Base-by-base conservation (phyloP, 208 protist genomes). In the Leptomonas pyrrhocoris region DNA sequence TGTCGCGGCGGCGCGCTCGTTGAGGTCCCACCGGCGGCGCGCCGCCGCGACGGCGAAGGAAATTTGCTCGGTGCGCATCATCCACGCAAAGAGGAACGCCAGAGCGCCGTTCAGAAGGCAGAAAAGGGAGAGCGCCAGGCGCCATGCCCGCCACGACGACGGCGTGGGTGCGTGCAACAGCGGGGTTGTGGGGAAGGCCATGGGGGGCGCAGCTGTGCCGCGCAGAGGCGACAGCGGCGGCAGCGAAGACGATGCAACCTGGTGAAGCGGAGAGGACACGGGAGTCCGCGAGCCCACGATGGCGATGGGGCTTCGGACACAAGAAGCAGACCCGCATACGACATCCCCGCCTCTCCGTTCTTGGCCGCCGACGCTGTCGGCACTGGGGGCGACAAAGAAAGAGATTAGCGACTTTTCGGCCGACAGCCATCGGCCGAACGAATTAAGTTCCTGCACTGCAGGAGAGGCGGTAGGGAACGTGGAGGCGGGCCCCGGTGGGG, bases 21-120 rank as follows among this genome's bases (percentile, higher is more conserved):
- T 4, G 0, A 70, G 60, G 13, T 74, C 31, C 81, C 81, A 87
- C 0, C 42, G 13, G 18, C 63, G 74, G 25, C 23, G 42, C 30
- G 16, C 43, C 9, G 57, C 73, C 13, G 38, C 56, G 15, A 87
- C 18, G n/a, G 73, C 56, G 61, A 87, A 84, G 23, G 74, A 49
- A 11, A 65, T 30, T 34, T 81, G 77, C 8, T 58, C 43, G 0
- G 36, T 68, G 25, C 13, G 19, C 68, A 84, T 71, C 78, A 87
- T 84, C 78, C 74, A 83, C 25, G 78, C 62, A 58, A 87, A 87
- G 19, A 83, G 62, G 21, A 87, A 77, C 9, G 60, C 61, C 21
- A 81, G 62, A 21, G 21, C 15, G 18, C 60, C 70, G 38, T 80
- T 84, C 7, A 84, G 40, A 1, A 81, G 16, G 42, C 79, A 80